Evolutionary conservation across 768 basidiomycete genomes (phyloP).

Genomic region (Leucocoprinus leucothites): DNA sequence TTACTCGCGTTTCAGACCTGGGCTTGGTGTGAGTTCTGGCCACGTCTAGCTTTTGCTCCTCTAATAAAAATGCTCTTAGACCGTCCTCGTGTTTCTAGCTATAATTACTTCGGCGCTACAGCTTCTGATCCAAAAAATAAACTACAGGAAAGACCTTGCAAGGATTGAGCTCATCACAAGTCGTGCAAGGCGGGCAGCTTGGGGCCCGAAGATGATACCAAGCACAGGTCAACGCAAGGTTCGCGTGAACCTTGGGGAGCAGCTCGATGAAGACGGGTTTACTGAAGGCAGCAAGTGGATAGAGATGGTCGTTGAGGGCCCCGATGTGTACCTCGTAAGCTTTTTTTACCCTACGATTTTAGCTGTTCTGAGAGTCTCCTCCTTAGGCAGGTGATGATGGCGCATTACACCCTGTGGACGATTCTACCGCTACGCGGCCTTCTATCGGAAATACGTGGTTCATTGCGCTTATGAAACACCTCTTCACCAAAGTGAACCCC

Average conservation of each 20-base stretch:
- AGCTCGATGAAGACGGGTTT: conserved; percentile 57
- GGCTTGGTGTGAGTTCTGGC: conserved; percentile 53
- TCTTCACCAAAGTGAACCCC: conserved; percentile 25
- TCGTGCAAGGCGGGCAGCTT: conserved; percentile 71
- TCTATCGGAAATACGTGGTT: conserved; percentile 70
- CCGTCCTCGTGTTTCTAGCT: conserved; percentile 74
- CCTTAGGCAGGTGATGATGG: conserved; percentile 61
- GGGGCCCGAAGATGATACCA: conserved; percentile 76
- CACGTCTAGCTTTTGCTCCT: background rate
- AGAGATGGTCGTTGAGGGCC: conserved; percentile 81
- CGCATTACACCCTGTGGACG: conserved; percentile 54
- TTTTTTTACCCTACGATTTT: conserved; percentile 14
- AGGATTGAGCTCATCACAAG: conserved; percentile 60
- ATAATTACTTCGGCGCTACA: conserved; percentile 80
- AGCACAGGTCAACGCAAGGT: conserved; percentile 70
- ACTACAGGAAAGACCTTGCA: conserved; percentile 67
- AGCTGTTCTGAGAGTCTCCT: background rate
- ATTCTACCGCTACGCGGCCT: conserved; percentile 55
- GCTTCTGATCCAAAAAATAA: conserved; percentile 74
- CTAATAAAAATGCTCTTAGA: conserved; percentile 34
- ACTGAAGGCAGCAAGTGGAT: conserved; percentile 47
- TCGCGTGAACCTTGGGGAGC: conserved; percentile 64
- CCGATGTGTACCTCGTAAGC: conserved; percentile 72
- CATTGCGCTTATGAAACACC: conserved; percentile 39
- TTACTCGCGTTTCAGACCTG: conserved; percentile 94